Conservation (phyloP, 805 yeast genomes). For the Kodamaea leandrae region DNA sequence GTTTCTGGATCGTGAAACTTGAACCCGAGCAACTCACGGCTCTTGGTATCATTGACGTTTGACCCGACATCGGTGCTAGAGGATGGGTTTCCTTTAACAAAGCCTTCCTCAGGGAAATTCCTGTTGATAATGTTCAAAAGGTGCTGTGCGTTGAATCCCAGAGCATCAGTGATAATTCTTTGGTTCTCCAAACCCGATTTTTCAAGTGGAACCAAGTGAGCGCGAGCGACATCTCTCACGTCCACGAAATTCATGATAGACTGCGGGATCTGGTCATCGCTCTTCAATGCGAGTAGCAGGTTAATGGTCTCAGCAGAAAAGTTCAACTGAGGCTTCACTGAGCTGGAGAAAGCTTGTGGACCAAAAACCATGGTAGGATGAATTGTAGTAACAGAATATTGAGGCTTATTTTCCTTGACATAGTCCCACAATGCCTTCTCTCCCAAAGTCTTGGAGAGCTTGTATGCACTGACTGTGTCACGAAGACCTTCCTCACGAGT, state of each 20-base stretch:
- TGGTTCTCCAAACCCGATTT: slow-evolving; percentile 19
- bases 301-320: slow-evolving; percentile 24
- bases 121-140: slow-evolving; percentile 20
- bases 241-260: slow-evolving; percentile 17
- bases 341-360: slow-evolving; percentile 15
- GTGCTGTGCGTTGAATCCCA: slow-evolving; percentile 17
- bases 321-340: slow-evolving; percentile 16
- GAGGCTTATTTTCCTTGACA: slow-evolving; percentile 9
- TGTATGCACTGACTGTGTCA: slow-evolving; percentile 22
- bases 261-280: slow-evolving; percentile 15
- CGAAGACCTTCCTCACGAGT: slow-evolving; percentile 19
- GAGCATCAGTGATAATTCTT: slow-evolving; percentile 28
- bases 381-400: slow-evolving; percentile 22
- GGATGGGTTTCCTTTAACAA: slow-evolving; percentile 19
- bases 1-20: slow-evolving; percentile 17
- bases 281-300: slow-evolving; percentile 6
- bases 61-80: neutral
- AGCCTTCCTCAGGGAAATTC: slow-evolving; percentile 19
- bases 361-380: slow-evolving; percentile 20
- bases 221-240: slow-evolving; percentile 26
- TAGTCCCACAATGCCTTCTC: slow-evolving; percentile 34
- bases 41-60: slow-evolving; percentile 16
- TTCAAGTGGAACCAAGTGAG: slow-evolving; percentile 34
- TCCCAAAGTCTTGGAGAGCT: slow-evolving; percentile 34
- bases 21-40: slow-evolving; percentile 19